Conservation (phyloP, 164 flowering plant genomes). For the Saururus chinensis region DNA sequence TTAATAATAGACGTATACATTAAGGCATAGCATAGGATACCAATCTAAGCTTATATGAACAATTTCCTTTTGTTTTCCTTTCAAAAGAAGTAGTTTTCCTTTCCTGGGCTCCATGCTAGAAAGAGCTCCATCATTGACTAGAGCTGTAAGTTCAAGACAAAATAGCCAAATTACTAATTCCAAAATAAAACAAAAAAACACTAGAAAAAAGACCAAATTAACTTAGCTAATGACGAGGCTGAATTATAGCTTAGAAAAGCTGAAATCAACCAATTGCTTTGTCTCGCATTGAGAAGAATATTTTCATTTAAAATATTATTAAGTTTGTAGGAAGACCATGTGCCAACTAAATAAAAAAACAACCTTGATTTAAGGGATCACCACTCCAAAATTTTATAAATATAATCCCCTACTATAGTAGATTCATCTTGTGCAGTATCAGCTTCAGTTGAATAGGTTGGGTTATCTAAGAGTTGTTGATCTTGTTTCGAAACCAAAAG, state of each 20-base stretch:
- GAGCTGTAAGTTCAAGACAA: constrained; percentile 6
- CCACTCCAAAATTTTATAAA: too few relatives aligned
- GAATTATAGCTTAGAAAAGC: too few relatives aligned
- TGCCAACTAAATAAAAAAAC: too few relatives aligned
- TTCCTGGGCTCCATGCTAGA: constrained; percentile 43
- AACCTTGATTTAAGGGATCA: too few relatives aligned
- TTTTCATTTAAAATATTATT: too few relatives aligned
- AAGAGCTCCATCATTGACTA: constrained; percentile 11
- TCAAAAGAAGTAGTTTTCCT: constrained; percentile 57
- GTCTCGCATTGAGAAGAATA: too few relatives aligned
- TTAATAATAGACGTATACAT: too few relatives aligned
- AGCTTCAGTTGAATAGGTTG: constrained; percentile 27
- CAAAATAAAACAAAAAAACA: background rate
- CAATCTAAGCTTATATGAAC: constrained; percentile 30
- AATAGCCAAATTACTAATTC: background rate
- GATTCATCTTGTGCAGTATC: constrained; percentile 35
- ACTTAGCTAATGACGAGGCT: too few relatives aligned
- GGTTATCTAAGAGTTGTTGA: constrained; percentile 34
- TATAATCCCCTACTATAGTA: too few relatives aligned
- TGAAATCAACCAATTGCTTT: too few relatives aligned
- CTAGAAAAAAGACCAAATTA: background rate
- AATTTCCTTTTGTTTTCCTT: constrained; percentile 72
- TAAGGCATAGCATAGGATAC: background rate
- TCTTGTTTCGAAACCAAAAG: constrained; percentile 43
- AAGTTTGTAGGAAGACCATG: too few relatives aligned